Base-by-base conservation (phyloP, 169 alveolate genomes). In the Hepatocystis sp. region DNA sequence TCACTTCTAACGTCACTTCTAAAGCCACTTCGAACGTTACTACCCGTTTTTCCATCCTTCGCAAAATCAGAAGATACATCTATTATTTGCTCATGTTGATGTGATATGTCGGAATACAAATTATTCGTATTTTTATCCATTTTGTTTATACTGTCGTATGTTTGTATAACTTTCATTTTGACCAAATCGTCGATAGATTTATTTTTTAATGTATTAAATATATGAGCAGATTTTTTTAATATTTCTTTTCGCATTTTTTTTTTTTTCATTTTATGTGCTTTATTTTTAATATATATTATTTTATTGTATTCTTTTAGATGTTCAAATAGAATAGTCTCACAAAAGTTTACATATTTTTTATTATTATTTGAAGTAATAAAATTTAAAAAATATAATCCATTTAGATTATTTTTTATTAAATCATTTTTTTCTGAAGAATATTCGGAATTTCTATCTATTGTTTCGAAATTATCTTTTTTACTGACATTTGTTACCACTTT, bases 171-270 rank as follows among this genome's bases (percentile, higher is more conserved):
- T 49, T 40, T 51, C 81, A 81, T 61, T 81, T 81, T 81, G 28
- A 81, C 61, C 34, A 81, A 61, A 40, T 81, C 89, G 17, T 60
- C 81, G 28, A 81, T 44, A n/a, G 89, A 60, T 51, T 81, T 81
- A 61, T 52, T 52, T 51, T 81, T 81, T 49, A 81, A 56, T 60
- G 66, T 60, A 42, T 81, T 81, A 81, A 81, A 81, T 30, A 81
- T 63, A 8, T 17, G 53, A 47, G 89, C 89, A 11, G 84, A 46
- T 32, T 61, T 81, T 63, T 81, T 61, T 63, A 81, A 81, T 47
- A 81, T 51, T 81, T 81, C 89, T 64, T 81, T 81, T 40, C 89
- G 60, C 34, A 17, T 30, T 81, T 81, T 81, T 81, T 81, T 81
- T 51, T 81, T 81, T 47, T 84, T 61, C 67, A 81, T 61, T 25